Percentiles rank a stretch among this genome's conserved stretches.
Evolutionary conservation across 129 eudicot species (phyloP).

Genomic region (Apium graveolens): DNA sequence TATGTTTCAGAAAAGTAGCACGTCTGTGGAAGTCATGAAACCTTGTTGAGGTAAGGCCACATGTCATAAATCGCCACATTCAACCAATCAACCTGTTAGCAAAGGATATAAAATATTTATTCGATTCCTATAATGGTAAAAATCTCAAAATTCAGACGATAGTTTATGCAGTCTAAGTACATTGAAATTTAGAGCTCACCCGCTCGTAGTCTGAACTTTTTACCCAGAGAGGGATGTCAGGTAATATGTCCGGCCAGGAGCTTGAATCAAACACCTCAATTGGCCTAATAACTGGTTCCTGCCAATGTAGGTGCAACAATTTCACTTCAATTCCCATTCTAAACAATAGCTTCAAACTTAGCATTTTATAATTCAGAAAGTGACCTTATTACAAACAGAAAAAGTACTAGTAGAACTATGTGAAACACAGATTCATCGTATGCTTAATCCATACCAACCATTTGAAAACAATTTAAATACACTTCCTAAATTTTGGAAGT

Average conservation of each 20-base stretch:
- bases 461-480: background rate
- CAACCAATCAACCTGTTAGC: slow-evolving; percentile 63
- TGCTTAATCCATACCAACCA: background rate
- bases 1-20: background rate
- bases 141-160: background rate
- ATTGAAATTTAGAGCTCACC: slow-evolving; percentile 27
- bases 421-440: background rate
- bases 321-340: background rate
- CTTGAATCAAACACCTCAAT: slow-evolving; percentile 47
- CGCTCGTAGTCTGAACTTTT: slow-evolving; percentile 77
- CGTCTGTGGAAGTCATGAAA: slow-evolving; percentile 9
- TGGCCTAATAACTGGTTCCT: slow-evolving; percentile 45
- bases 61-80: slow-evolving; percentile 40
- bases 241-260: slow-evolving; percentile 45
- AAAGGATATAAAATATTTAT: background rate
- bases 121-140: background rate
- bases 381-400: background rate
- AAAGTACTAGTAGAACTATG: background rate
- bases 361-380: background rate
- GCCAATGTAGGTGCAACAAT: slow-evolving; percentile 13
- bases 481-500: background rate
- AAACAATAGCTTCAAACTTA: background rate
- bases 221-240: slow-evolving; percentile 74
- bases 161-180: slow-evolving; percentile 6
- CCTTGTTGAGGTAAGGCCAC: slow-evolving; percentile 94